These are phyloP conservation scores for Penicillium bialowiezense DNA, from an alignment of 495 filamentous ascomycete species.

Conservation along the genomic window DNA sequence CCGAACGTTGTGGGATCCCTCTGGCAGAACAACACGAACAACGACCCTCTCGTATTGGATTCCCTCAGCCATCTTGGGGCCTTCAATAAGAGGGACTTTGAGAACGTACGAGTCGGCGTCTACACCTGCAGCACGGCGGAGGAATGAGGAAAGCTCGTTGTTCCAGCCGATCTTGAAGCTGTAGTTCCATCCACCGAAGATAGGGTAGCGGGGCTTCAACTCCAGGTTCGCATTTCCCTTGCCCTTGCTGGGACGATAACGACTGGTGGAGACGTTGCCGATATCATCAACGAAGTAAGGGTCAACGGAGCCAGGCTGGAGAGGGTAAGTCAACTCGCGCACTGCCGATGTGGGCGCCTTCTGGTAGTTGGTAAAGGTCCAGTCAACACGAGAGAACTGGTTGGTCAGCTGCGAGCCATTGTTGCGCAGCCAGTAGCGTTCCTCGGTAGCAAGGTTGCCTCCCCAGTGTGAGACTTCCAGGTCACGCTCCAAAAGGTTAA, in stretches of 20 bases:
- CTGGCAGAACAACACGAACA: conserved; percentile 80
- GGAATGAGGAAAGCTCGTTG: conserved; percentile 70
- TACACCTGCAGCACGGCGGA: conserved; percentile 56
- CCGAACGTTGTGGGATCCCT: conserved; percentile 80
- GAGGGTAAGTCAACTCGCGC: conserved; percentile 75
- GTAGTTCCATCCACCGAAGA: conserved; percentile 98
- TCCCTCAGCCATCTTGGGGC: conserved; percentile 79
- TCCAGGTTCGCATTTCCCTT: conserved; percentile 78
- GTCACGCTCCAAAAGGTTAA: conserved; percentile 75
- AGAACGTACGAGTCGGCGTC: conserved; percentile 69
- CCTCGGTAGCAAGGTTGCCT: conserved; percentile 90
- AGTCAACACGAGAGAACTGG: conserved; percentile 85
- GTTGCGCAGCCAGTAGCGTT: conserved; percentile 88
- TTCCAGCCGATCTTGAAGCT: conserved; percentile 96
- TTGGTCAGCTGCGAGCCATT: conserved; percentile 76
- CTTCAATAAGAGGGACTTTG: conserved; percentile 94
- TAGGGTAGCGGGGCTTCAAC: conserved; percentile 84
- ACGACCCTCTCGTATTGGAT: conserved; percentile 79
- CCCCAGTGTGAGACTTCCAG: conserved; percentile 97
- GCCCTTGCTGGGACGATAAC: conserved; percentile 69
- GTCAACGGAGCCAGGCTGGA: conserved; percentile 72
- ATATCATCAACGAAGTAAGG: conserved; percentile 96
- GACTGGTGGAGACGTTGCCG: conserved; percentile 92
- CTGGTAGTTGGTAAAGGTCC: conserved; percentile 69
- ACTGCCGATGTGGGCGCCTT: conserved; percentile 72